Base-by-base conservation (phyloP, 257 asterid genomes). In the Nicotiana tabacum region DNA sequence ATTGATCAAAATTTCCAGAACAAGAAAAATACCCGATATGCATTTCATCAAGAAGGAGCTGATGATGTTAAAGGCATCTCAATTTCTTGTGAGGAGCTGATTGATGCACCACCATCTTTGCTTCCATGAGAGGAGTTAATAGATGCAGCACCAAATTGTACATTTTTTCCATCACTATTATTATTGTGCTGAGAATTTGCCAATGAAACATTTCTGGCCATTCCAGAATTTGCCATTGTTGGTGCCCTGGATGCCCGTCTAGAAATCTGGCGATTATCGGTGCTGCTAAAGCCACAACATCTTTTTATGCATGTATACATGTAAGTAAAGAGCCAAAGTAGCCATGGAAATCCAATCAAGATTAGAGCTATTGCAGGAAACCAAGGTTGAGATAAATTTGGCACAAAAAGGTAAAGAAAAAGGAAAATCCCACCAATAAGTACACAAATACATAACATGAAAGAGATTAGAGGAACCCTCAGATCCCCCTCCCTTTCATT, bases 291-390 rank as follows among this genome's bases (percentile, higher is more conserved):
- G 68, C 74, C 68, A 81, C n/a, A 85, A 83, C 90, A 89, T 55
- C 66, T 86, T 86, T 92, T 93, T 53, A 85, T 77, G 87, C 89
- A 86, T 43, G 94, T 77, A 89, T 93, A 93, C 12, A 89, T 1
- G 64, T 81, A 93, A 64, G 91, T 91, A 57, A 92, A 57, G 62
- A 91, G 58, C 98, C 98, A 93, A 84, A 93, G 89, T 21, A 92
- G 21, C 97, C 97, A 92, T 3, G 98, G 98, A 13, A 89, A 85
- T 83, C 90, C 94, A 82, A 93, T 91, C 85, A 93, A 90, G 84
- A 84, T 53, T 57, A 92, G 83, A 68, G 98, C 96, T 39, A 86
- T 91, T 58, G 84, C 30, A 0, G 94, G 95, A 90, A 82, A 92
- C 97, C 97, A 94, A 11, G 94, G 89, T 85, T 83, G 51, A 1